Evolutionary conservation across 2,329 filamentous ascomycete species (phyloP), one percentile per base, ranked within the genome.

Genomic region (Chrysosporium keratinophilum): DNA sequence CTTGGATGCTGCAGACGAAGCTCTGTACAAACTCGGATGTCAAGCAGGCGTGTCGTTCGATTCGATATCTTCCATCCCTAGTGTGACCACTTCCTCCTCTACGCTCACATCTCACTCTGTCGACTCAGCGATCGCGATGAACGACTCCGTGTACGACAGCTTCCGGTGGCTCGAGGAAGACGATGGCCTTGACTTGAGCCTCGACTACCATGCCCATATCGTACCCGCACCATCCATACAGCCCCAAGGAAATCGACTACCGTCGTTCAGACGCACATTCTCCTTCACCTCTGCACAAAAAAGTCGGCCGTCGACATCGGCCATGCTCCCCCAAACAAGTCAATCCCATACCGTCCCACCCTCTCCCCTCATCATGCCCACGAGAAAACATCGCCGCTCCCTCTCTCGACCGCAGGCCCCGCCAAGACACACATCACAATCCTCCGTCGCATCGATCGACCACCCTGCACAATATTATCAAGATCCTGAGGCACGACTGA

Each of bases 401-500:
- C 35, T 62, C 56, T 62, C 78, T 74, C 62, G 69, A 60, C 40
- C 77, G 70, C 46, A 61, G 49, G 64, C 50, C 60, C 57, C 56
- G 54, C 73, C 75, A 54, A 55, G 75, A 76, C 33, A 71, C 81
- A 52, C 80, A 74, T 37, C 72, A 78, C 54, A 74, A 28, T 72
- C 72, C 1, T 76, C 74, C 0, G 64, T 74, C 11, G 70, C 76
- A 1, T 76, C 76, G 17, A 80, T 87, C 55, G 88, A 94, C 62
- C 78, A 84, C 3, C 76, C 79, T 34, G 86, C 88, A 3, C 81
- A 87, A 37, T 86, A 95, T 70, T 96, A 95, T 64, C 87, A 88
- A 66, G 89, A 96, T 62, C 88, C 89, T 0, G 87, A 95, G 65
- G 88, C 90, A 39, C 81, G 91, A 34, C 77, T 88, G 62, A 95